A percentile compares a stretch with the other conserved stretches of the same genome.
These are phyloP conservation scores for Handroanthus guayacan DNA, from an alignment of 257 asterid genomes.

Conservation along the genomic window DNA sequence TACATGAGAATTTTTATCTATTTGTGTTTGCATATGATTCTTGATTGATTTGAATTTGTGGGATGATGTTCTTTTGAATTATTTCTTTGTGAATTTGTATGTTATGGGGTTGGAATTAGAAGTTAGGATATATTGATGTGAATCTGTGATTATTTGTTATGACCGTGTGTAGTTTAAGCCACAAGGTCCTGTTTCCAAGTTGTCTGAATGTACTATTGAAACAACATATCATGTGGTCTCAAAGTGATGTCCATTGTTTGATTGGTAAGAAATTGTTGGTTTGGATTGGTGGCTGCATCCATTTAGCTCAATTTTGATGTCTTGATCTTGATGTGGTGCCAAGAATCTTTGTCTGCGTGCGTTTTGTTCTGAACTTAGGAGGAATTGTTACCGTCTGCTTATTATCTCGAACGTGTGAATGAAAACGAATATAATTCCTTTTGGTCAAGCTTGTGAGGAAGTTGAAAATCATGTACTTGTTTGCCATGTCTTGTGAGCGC, in stretches of 20 bases:
- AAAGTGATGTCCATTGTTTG: neutral
- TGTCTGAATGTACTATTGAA: neutral
- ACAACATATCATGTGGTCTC: neutral
- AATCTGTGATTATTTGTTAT: neutral
- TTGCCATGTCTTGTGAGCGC: neutral
- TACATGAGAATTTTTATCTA: neutral
- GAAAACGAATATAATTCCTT: neutral
- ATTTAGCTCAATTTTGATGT: slow-evolving; percentile 7
- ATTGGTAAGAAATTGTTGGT: neutral
- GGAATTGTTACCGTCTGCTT: neutral
- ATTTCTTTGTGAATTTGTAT: neutral
- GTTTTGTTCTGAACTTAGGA: neutral
- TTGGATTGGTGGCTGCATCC: neutral
- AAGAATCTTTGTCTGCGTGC: neutral
- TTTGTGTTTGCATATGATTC: neutral
- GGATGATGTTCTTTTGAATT: neutral
- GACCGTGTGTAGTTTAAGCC: neutral
- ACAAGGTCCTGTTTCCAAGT: neutral
- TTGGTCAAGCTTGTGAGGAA: neutral
- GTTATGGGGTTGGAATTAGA: neutral
- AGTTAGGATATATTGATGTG: neutral
- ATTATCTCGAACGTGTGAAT: neutral
- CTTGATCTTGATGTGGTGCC: neutral
- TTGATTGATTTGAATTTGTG: neutral
- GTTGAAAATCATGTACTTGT: neutral